Base-by-base conservation (phyloP, 2,329 filamentous ascomycete genomes). In the Nakataea oryzae region DNA sequence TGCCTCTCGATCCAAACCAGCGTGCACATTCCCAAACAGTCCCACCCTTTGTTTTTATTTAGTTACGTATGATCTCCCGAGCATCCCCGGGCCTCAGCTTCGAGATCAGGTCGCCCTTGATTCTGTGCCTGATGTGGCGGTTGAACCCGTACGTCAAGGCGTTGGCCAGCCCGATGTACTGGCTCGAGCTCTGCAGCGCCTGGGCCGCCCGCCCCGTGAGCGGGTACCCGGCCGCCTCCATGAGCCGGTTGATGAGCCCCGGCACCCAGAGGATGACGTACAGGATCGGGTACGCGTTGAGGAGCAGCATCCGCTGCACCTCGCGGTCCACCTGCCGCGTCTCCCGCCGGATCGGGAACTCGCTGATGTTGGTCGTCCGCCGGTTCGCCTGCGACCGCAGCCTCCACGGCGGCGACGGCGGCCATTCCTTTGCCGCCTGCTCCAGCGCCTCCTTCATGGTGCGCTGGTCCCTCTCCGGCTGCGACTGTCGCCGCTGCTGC, bases 251-350 rank as follows among this genome's bases (percentile, higher is more conserved):
- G 47, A 66, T 63, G 61, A 76, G 70, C 7, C 74, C 74, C 0
- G 74, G 74, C 8, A 76, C 68, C 73, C 71, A 75, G n/a, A 75
- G 69, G 6, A 75, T 58, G 56, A 75, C 70, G 66, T 74, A 75
- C 50, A 69, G 69, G 57, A 74, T 70, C 0, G 74, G 74, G 59
- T 75, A 76, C 1, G 71, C 74, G 61, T 75, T 74, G 59, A 76
- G 66, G 9, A 75, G 64, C 26, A 76, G 67, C 64, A 75, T 71
- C 58, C 69, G 70, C 58, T 69, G 69, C 30, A 73, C 66, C 62
- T 70, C 67, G 56, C 62, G 66, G 64, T 68, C 65, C 28, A 66
- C 63, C 54, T 66, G 63, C n/a, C 62, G 65, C 55, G 66, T 65
- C 57, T 64, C 62, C 30, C 54, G 61, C 21, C 64, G 66, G 29